Evolutionary conservation across 306 rosid genomes (phyloP), one percentile per base, ranked within the genome.

Genomic region (Castanospermum australe): DNA sequence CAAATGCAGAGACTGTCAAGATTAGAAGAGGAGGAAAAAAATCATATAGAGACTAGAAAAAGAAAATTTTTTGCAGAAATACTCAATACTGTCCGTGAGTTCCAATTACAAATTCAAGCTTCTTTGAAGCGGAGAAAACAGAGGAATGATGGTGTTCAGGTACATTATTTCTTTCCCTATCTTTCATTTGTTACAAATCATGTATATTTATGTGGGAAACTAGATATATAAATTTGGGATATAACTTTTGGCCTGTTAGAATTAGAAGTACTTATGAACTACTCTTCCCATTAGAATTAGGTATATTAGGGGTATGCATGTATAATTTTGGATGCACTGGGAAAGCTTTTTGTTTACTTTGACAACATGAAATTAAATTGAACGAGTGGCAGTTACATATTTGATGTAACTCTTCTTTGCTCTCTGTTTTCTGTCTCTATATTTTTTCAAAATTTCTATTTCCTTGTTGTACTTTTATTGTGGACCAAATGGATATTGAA

Each of bases 91-190:
- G 97, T 93, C 71, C 99, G 99, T 54, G 99, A 96, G 78, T 89
- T 93, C 85, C 99, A 93, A 76, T 88, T 96, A 80, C 99, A 93
- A 88, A 87, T 84, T 83, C 98, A 96, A 84, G 96, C 98, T 77
- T 79, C 99, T 77, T n/a, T 89, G 86, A 89, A 88, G 84, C 90
- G 99, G 79, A 90, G 98, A 82, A 96, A 93, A 82, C 98, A 92
- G 61, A 88, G 98, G 86, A 96, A 93, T 81, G 98, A 93, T 77
- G 90, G 90, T 39, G 76, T 96, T 73, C 94, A 84, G 93, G 99
- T 93, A 82, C 35, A 80, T 61, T 64, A 38, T 33, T 74, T 59
- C 35, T 78, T 74, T 47, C n/a, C 51, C 57, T 67, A 61, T 51
- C 62, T 52, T 77, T 68, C 8, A 28, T 76, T 76, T 73, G 35